Evolutionary conservation across 306 rosid species (phyloP).

Genomic region (Fagus crenata): DNA sequence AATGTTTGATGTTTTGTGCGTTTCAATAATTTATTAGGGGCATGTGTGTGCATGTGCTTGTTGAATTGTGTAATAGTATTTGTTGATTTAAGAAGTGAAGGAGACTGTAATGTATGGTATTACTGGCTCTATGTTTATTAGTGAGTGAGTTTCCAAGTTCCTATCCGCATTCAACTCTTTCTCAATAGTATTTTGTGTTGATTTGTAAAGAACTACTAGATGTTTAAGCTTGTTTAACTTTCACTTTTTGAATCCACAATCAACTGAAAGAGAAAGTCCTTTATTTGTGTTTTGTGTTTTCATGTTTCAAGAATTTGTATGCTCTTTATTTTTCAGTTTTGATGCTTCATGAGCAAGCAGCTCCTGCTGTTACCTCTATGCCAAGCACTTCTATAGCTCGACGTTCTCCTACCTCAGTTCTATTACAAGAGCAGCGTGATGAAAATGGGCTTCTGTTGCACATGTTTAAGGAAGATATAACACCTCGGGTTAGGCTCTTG

Average conservation of each 20-base stretch:
- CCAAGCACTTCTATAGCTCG: slow-evolving; percentile 50
- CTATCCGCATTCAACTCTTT: neutral
- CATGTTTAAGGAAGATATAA: slow-evolving; percentile 52
- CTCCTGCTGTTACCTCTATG: slow-evolving; percentile 44
- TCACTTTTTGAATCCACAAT: neutral
- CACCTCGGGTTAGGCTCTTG: slow-evolving; percentile 57
- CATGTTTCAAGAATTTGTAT: slow-evolving; percentile 12
- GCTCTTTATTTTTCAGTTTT: slow-evolving; percentile 45
- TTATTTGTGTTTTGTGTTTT: slow-evolving; percentile 5
- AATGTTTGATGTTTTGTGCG: neutral
- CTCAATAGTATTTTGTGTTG: neutral
- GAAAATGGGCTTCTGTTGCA: slow-evolving; percentile 59
- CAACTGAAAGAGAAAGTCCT: neutral
- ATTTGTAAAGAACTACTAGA: neutral
- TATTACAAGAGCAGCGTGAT: slow-evolving; percentile 75
- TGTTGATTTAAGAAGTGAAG: neutral
- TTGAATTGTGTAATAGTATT: neutral
- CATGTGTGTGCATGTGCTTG: neutral
- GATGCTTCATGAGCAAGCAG: slow-evolving; percentile 60
- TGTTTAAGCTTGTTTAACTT: slow-evolving; percentile 3
- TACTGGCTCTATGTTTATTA: neutral
- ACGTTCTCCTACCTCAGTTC: slow-evolving; percentile 68
- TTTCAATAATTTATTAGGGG: neutral
- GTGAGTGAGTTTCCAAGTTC: neutral
- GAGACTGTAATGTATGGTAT: neutral